Percentiles rank a stretch among this genome's conserved stretches.
Conservation (phyloP, 441 rosid genomes). For the Pelargonium citronellum region DNA sequence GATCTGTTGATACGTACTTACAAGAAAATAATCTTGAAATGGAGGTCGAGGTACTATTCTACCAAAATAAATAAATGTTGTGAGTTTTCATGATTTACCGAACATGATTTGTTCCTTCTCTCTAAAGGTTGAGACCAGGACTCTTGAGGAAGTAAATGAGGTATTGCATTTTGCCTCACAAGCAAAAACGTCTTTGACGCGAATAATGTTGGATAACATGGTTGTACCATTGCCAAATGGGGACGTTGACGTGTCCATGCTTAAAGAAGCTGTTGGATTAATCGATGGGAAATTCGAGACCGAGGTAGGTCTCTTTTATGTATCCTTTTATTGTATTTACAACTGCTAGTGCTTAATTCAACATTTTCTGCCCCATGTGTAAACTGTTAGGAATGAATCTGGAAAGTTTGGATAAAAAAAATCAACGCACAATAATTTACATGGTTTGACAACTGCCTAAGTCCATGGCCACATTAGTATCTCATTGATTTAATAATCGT, state of each 20-base stretch:
- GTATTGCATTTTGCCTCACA: slow-evolving; percentile 55
- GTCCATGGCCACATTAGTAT: no score
- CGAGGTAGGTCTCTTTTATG: slow-evolving; percentile 42
- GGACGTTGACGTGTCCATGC: slow-evolving; percentile 80
- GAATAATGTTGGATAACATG: slow-evolving; percentile 96
- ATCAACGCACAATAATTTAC: no score
- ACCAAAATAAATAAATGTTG: neutral
- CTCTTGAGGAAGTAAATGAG: slow-evolving; percentile 73
- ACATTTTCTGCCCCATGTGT: neutral
- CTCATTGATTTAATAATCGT: no score
- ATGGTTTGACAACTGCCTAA: no score
- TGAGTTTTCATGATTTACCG: neutral
- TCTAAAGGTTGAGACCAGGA: slow-evolving; percentile 72
- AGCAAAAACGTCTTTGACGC: slow-evolving; percentile 49
- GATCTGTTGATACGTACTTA: slow-evolving; percentile 63
- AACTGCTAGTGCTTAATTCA: neutral
- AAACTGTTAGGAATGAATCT: no score
- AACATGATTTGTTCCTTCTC: neutral
- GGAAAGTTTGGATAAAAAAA: no score
- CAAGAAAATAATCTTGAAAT: slow-evolving; percentile 57
- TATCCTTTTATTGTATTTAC: neutral
- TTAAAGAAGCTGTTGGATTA: slow-evolving; percentile 61
- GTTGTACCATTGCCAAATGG: slow-evolving; percentile 77
- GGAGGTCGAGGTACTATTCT: slow-evolving; percentile 75
- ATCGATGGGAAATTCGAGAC: slow-evolving; percentile 69